Conservation (phyloP, 2,329 filamentous ascomycete genomes). For the Xylaria sp. region DNA sequence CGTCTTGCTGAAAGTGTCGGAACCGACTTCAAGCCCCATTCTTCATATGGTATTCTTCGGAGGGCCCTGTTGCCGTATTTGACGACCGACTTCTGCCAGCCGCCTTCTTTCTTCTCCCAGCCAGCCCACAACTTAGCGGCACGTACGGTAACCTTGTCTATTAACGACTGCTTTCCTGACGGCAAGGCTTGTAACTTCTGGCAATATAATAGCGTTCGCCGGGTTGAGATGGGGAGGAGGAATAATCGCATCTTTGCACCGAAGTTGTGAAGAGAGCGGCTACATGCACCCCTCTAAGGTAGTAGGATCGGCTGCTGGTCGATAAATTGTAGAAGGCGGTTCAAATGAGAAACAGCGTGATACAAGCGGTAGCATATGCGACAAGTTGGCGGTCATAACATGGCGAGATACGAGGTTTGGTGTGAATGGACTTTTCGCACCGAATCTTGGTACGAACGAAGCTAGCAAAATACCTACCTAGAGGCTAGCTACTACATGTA, state of each 20-base stretch:
- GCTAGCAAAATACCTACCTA: background rate
- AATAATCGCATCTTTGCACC: slow-evolving; percentile 81
- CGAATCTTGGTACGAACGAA: background rate
- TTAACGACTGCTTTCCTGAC: slow-evolving; percentile 62
- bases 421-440: slow-evolving; percentile 9
- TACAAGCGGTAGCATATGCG: slow-evolving; percentile 3
- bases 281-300: background rate
- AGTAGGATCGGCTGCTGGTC: background rate
- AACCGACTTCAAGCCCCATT: slow-evolving; percentile 97
- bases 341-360: background rate
- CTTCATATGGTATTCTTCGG: slow-evolving; percentile 90
- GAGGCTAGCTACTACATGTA: background rate
- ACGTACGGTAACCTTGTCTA: slow-evolving; percentile 76
- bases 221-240: slow-evolving; percentile 90
- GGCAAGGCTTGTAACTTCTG: slow-evolving; percentile 73
- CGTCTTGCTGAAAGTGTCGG: slow-evolving; percentile 79
- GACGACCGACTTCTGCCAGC: slow-evolving; percentile 90
- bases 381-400: slow-evolving; percentile 17
- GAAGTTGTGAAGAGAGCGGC: slow-evolving; percentile 6
- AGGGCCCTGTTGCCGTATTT: slow-evolving; percentile 87
- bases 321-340: background rate
- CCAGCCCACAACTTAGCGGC: slow-evolving; percentile 81
- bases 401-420: slow-evolving; percentile 10
- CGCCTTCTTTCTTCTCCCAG: slow-evolving; percentile 85
- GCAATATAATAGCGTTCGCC: slow-evolving; percentile 91